Base-by-base conservation (phyloP, 257 asterid genomes). In the Pogostemon cablin region DNA sequence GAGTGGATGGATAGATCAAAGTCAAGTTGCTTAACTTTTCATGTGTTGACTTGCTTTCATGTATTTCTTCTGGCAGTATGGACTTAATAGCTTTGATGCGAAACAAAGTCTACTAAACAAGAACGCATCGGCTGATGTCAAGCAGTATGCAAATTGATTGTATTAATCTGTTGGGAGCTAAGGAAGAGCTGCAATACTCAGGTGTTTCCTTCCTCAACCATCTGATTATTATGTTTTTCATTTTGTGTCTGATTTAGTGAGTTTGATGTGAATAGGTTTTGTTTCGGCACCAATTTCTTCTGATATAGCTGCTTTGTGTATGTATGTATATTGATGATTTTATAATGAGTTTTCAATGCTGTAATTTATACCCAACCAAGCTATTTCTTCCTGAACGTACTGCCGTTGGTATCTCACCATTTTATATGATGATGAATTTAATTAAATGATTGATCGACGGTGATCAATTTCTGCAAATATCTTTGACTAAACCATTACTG, bases 11-110 rank as follows among this genome's bases (percentile, higher is more conserved):
- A 34, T 66, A 35, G 68, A 62, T 62, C 40, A 32, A 48, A 65
- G 37, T n/a, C 7, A 9, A 66, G 49, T 66, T 3, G 10, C 3
- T 32, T 34, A n/a, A 6, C 32, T 15, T 56, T 17, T 71, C 6
- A 25, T 49, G 47, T 25, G 38, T 46, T 50, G 54, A 61, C 34
- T 20, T 62, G 48, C 64, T 55, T 34, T 54, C 34, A 0, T 62
- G 41, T 38, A 66, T 57, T 46, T 72, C 9, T 50, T 40, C 34
- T 70, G 72, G 80, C 86, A 86, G 91, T 86, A 83, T 71, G 84
- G 84, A 41, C 73, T 86, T 67, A 68, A 72, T 65, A 58, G 81
- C 35, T 81, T 76, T 1, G 88, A 83, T 6, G 67, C 72, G 9
- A 86, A 72, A 60, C 69, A 71, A 58, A 61, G 2, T 74, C 32